Evolutionary conservation across 1,284 basidiomycete genomes (phyloP), one percentile per base, ranked within the genome.

Genomic region (Amanita bisporigera): DNA sequence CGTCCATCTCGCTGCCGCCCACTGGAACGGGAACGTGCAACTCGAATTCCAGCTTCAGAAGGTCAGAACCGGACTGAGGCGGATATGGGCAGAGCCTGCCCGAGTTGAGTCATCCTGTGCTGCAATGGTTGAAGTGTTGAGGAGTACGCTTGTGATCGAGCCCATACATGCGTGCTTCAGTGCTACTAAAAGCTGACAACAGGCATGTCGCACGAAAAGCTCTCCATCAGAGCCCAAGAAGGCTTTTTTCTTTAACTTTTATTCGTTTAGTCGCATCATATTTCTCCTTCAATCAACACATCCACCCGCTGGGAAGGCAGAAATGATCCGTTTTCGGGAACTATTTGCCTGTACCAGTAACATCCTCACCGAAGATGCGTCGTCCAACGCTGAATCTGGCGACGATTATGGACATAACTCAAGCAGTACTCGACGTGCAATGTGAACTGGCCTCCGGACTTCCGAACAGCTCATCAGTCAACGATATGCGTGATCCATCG

Each of bases 381-480:
- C 63, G 14, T 45, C 36, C 29, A 41, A 55, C 6, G 54, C 65
- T 19, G 66, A 77, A 79, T 49, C 45, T 10, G 70, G 76, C 17
- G 78, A 74, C 75, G 77, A 83, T 72, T 86, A 38, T 91, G 88
- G 85, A 83, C 83, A 9, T 85, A 91, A 73, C 85, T 93, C 67
- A 83, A 79, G 15, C 87, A 83, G 77, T 94, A 95, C 74, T 83
- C 85, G 31, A 77, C 85, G 5, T 90, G 86, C 73, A 89, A 87
- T 69, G 75, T 84, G 2, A 85, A 87, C 69, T 96, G 94, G 94
- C 90, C 92, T 2, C 78, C 91, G 0, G 84, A 82, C 2, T 97
- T 96, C 78, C 86, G 92, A 14, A 84, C 93, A 17, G 81, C 82
- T 12, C 92, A 95, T 75, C 88, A 94, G 9, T 89, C 89, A 6